Evolutionary conservation across 352 stramenopile species (phyloP), one percentile per base, ranked within the genome.

Genomic region (Pythium phragmitis): DNA sequence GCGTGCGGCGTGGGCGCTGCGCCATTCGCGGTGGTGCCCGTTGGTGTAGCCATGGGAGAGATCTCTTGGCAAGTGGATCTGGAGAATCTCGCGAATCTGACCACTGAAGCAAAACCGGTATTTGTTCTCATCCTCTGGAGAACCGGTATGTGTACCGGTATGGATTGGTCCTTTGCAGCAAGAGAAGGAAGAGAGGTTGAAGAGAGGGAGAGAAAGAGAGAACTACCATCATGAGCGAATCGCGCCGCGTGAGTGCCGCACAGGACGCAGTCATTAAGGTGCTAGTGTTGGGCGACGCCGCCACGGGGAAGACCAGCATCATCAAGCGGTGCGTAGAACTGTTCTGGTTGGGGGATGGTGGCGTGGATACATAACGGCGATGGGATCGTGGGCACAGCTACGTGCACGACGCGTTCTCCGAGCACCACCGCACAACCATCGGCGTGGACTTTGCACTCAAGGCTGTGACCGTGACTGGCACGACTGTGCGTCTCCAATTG

Each of bases 381-480:
- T 33, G 3, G 28, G 7, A 57, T 49, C 19, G 39, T 36, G 43
- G n/a, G 3, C 14, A 28, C 33, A 96, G 87, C 75, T 92, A 92
- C 57, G 89, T 96, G 28, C 85, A 97, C 60, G 90, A 97, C 58
- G 79, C 91, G 28, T 98, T 97, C 70, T 94, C 88, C 57, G 88
- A 95, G 67, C 89, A 97, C 75, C 91, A 97, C 66, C 91, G 90
- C 65, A 96, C 91, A 50, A 98, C 91, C 2, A 96, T 98, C 46
- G 91, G 91, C 33, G 89, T 97, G 46, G 92, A 98, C 68, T 98
- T 98, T 77, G 81, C 89, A 30, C 76, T 98, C 21, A 98, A 98
- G 73, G 76, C 91, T 17, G 77, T 97, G 54, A 91, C 85, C 1
- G 85, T 96, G 6, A 83, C 74, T 28, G 88, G 87, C 50, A 96